phyloP scores from a whole-genome alignment of 768 basidiomycete species.

The Pleurotus djamor region DNA sequence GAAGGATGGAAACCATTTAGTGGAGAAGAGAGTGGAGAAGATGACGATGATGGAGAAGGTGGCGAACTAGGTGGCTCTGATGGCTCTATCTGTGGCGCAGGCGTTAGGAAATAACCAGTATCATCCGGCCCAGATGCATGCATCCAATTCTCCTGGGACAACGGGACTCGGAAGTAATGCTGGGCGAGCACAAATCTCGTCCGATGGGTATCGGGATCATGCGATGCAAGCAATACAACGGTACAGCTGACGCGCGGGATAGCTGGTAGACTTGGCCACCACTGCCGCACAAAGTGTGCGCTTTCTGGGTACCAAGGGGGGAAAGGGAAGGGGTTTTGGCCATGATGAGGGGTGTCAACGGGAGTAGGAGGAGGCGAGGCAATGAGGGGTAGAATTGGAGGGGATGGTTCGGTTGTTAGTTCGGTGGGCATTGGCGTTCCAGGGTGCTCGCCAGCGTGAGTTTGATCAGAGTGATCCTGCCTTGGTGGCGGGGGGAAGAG shows the following conservation, averaged over 20 bases:
- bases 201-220: constrained; percentile 57
- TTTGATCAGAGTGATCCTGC: background rate
- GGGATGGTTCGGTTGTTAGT: background rate
- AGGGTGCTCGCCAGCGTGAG: background rate
- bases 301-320: constrained; percentile 72
- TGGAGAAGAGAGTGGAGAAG: no score
- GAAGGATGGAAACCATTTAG: background rate
- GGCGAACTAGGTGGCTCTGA: background rate
- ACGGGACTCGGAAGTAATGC: constrained; percentile 73
- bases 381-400: background rate
- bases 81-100: background rate
- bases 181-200: constrained; percentile 68
- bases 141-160: constrained; percentile 33
- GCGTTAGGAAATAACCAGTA: background rate
- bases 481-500: constrained; percentile 36
- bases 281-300: constrained; percentile 77
- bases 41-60: background rate
- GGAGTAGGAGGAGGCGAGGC: background rate
- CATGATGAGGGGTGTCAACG: constrained; percentile 11
- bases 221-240: constrained; percentile 63
- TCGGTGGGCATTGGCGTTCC: background rate
- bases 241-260: constrained; percentile 72
- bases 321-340: constrained; percentile 61
- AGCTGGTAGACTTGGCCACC: constrained; percentile 70
- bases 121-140: background rate